Evolutionary conservation across 208 protist species (phyloP).

Genomic region (Strigomonas culicis): DNA sequence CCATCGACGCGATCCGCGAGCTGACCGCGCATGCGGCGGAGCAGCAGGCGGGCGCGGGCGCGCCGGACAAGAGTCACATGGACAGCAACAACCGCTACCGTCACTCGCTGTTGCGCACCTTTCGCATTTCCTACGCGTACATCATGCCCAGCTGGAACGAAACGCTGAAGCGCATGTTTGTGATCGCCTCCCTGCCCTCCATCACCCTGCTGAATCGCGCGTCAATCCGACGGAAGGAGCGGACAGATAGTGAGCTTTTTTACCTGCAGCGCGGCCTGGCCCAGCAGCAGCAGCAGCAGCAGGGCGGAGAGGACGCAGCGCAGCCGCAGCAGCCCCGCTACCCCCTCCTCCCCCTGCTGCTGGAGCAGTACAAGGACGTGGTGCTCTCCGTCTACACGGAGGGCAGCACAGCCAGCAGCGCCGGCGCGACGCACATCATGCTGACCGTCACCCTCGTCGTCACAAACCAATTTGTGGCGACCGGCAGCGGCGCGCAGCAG

Average conservation of each 20-base stretch:
- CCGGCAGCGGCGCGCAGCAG: background rate
- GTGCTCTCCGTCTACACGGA: slow-evolving; percentile 77
- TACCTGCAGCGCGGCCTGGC: slow-evolving; percentile 83
- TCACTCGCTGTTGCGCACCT: slow-evolving; percentile 54
- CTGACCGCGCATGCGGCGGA: background rate
- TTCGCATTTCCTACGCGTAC: slow-evolving; percentile 72
- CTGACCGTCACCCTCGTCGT: slow-evolving; percentile 58
- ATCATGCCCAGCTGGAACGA: slow-evolving; percentile 80
- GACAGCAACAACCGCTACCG: background rate
- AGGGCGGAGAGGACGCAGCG: slow-evolving; percentile 1
- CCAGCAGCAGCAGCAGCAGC: slow-evolving; percentile 18
- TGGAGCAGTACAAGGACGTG: slow-evolving; percentile 72
- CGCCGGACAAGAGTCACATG: background rate
- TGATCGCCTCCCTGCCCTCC: slow-evolving; percentile 74
- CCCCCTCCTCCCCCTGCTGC: slow-evolving; percentile 49
- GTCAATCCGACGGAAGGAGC: slow-evolving; percentile 75
- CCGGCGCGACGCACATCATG: slow-evolving; percentile 61
- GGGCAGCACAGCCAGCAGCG: slow-evolving; percentile 57
- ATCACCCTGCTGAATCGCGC: slow-evolving; percentile 76
- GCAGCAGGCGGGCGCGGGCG: background rate
- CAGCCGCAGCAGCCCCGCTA: slow-evolving; percentile 23
- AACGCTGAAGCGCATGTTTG: slow-evolving; percentile 80
- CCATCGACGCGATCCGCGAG: slow-evolving; percentile 62
- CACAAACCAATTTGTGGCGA: slow-evolving; percentile 35
- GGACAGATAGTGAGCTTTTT: slow-evolving; percentile 80